Base-by-base conservation (phyloP, 352 stramenopile genomes). In the Aphanomyces astaci region DNA sequence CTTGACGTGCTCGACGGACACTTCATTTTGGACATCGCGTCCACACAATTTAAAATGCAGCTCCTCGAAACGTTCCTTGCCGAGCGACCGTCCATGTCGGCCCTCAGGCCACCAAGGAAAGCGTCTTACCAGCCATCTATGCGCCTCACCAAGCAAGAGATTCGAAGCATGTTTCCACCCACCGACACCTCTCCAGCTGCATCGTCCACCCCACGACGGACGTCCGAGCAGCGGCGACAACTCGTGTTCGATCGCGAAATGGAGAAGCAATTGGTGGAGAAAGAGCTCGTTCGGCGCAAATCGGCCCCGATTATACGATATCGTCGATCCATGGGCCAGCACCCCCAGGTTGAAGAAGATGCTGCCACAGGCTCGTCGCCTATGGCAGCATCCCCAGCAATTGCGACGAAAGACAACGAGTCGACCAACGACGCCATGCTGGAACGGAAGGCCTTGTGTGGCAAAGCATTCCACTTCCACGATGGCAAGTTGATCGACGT, bases 401-500 rank as follows among this genome's bases (percentile, higher is more conserved):
- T 43, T 7, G 36, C 7, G 7, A 15, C 36, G 36, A 15, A 7
- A 7, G 36, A 43, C 36, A 43, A 15, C 39, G 17, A 9, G 39
- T 46, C 39, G 9, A 46, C 17, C 39, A 17, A 46, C 39, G 39
- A 46, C 39, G 39, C 9, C 39, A 46, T 17, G 9, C 9, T 19
- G 36, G 36, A 15, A 43, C 36, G 36, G 36, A 43, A 43, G 15
- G 36, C 7, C 7, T 40, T 19, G 19, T 39, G 51, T 9, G 51
- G 51, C 19, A 59, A 59, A 19, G 25, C 51, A 22, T 59, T 59
- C 30, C 51, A 59, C 33, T 59, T 59, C 33, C 17, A 33, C 25
- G 51, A 32, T 28, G 51, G 51, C 51, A 11, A 59, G n/a, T 25
- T 59, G 19, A 59, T 59, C 30, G 51, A 59, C 51, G 51, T 59